Percentiles rank a stretch among this genome's conserved stretches.
Conservation (phyloP, 1,284 basidiomycete genomes). For the Hypsizygus ulmarius region DNA sequence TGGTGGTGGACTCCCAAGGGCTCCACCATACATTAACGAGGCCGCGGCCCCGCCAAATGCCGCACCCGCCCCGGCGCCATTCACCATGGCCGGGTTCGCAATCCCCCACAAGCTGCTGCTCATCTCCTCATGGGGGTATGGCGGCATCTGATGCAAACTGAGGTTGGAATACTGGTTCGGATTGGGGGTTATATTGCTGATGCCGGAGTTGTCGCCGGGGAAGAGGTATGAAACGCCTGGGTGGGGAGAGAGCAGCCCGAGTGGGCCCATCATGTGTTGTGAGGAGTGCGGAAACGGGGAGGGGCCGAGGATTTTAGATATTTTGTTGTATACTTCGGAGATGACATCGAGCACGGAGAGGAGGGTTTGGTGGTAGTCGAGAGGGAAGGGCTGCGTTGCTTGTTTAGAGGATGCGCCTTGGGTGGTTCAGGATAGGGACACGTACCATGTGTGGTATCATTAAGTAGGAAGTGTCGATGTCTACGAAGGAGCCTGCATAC, state of each 20-base stretch:
- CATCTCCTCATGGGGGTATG: conserved; percentile 34
- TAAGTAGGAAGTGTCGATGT: conserved; percentile 69
- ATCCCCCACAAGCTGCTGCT: conserved; percentile 68
- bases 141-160: conserved; percentile 28
- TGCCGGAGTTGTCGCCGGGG: conserved; percentile 33
- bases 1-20: conserved; percentile 47
- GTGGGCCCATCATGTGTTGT: conserved; percentile 73
- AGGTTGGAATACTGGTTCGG: conserved; percentile 18
- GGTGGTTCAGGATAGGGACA: conserved; percentile 37
- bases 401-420: conserved; percentile 6
- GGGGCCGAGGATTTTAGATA: conserved; percentile 74
- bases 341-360: conserved; percentile 84
- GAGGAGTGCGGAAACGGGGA: conserved; percentile 64
- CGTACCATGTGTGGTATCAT: conserved; percentile 65
- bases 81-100: conserved; percentile 63
- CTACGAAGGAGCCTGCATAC: conserved; percentile 57
- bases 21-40: conserved; percentile 35
- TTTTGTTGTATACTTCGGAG: conserved; percentile 83
- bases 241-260: conserved; percentile 68
- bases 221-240: conserved; percentile 82
- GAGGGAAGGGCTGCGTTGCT: conserved; percentile 64
- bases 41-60: conserved; percentile 20
- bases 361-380: conserved; percentile 86
- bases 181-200: conserved; percentile 6
- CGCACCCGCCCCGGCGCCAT: conserved; percentile 36